Base-by-base conservation (phyloP, 2,329 filamentous ascomycete species). In the Colletotrichum chrysophilum region DNA sequence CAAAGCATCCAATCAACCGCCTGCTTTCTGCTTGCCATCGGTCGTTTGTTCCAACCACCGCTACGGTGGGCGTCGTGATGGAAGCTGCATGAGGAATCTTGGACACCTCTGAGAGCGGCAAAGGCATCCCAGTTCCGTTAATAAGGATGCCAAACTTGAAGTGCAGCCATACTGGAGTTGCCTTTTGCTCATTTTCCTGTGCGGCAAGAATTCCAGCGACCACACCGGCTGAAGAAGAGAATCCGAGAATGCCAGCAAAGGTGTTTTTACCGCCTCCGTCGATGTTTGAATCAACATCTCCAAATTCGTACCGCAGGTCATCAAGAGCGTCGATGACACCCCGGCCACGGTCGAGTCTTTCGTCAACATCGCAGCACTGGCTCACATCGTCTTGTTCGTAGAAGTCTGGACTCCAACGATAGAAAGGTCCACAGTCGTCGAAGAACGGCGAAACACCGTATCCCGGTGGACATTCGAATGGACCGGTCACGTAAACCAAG, bases 371-470 rank as follows among this genome's bases (percentile, higher is more conserved):
- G 48, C 56, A 30, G 10, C 24, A 18, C 18, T 62, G 26, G 26
- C 13, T n/a, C 16, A 5, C 26, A 34, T 32, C 7, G 13, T 30
- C 30, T 34, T 28, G 18, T 28, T 28, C 56, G 12, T 32, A 18
- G 26, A 28, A 24, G 12, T 70, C n/a, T 12, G 67, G 58, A 3
- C 68, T 55, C 68, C 68, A 70, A 12, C 68, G 68, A 5, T 56
- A 70, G 13, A 70, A 70, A 6, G 68, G 68, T n/a, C 68, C 68
- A n/a, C 68, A 70, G 21, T 70, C 68, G 30, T 70, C 68, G 38
- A 70, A 70, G 21, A 70, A 70, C 3, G 68, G 68, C 3, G 68
- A 70, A 28, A 70, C 68, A n/a, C 68, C 68, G 43, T 55, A 70
- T 10, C 68, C 68, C 3, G 68, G 26, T 14, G 12, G 3, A 32